Evolutionary conservation across 2,329 filamentous ascomycete species (phyloP), one percentile per base, ranked within the genome.

Genomic region (Phialophora expanda): DNA sequence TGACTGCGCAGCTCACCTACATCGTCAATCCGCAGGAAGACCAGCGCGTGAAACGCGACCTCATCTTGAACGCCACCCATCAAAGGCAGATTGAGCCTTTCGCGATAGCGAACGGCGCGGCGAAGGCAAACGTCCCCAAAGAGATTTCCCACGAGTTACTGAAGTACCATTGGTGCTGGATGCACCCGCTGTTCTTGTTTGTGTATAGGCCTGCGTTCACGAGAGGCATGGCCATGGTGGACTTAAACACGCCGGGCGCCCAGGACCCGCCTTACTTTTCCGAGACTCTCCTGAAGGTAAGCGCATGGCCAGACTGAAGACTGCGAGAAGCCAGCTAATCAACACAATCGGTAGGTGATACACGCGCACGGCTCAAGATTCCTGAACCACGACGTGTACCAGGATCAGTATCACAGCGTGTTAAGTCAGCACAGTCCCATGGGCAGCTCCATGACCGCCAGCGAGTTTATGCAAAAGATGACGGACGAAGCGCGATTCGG

Each of bases 191-290:
- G 8, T 75, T 75, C 59, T 60, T 73, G 26, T 73, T 74, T 59
- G 72, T 75, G 9, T 74, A 75, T 55, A 66, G 74, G 22, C 73
- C 74, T 6, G 73, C 74, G 3, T 75, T 75, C 61, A 73, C 69
- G 22, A 59, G 72, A 48, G 69, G 72, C 28, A 71, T 71, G 66
- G 66, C 67, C 46, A 65, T 69, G 62, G 62, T 70, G 24, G 63
- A 70, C 54, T 20, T 67, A 30, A 71, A 61, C 46, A 61, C 61
- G 55, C 65, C 65, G 28, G 66, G 58, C 11, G 66, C 63, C 11
- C 64, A 64, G 57, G 68, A 72, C 64, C 68, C 71, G 12, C 70
- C 69, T 1, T 72, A 73, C 58, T 73, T 72, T 64, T 74, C 73
- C 50, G 64, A 73, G 30, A 70, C 72, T 24, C 56, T 75, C 24